phyloP scores from a whole-genome alignment of 1,284 basidiomycete species.

The Amylostereum chailletii region DNA sequence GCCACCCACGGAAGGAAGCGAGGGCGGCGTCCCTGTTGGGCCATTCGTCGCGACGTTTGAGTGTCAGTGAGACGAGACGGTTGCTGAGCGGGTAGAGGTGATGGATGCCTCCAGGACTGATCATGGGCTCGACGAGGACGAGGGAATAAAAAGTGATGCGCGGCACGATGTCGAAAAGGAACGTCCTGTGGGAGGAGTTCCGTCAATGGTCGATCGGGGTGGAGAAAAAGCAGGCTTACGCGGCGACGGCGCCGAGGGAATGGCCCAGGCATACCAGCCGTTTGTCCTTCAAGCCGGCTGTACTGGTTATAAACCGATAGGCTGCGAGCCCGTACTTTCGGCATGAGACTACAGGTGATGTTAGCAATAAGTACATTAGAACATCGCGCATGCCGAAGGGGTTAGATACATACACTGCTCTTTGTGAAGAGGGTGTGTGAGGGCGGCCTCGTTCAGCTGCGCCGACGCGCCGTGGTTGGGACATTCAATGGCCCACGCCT shows the following conservation, averaged over 20 bases:
- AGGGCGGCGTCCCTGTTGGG: not conserved
- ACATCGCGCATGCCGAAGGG: not conserved
- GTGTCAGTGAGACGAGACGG: no score
- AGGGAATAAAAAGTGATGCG: not conserved
- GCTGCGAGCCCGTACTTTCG: not conserved
- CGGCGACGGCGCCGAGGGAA: not conserved
- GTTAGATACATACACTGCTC: not conserved
- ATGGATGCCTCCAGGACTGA: not conserved
- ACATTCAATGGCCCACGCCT: slow-evolving; percentile 44
- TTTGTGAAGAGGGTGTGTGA: slow-evolving; percentile 13
- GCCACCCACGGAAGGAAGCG: not conserved
- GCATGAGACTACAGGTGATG: not conserved
- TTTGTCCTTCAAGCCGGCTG: not conserved
- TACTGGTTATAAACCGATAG: not conserved
- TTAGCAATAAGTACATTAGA: not conserved
- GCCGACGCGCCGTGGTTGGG: slow-evolving; percentile 44
- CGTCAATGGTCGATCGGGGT: not conserved
- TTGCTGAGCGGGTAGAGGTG: no score
- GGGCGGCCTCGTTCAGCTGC: slow-evolving; percentile 27
- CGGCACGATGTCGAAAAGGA: not conserved
- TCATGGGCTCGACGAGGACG: not conserved
- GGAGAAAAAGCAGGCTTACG: not conserved
- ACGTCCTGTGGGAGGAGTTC: not conserved
- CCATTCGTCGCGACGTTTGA: not conserved
- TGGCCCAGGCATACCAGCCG: not conserved